phyloP scores from a whole-genome alignment of 805 yeast species.

The Dipodascus geniculatus region DNA sequence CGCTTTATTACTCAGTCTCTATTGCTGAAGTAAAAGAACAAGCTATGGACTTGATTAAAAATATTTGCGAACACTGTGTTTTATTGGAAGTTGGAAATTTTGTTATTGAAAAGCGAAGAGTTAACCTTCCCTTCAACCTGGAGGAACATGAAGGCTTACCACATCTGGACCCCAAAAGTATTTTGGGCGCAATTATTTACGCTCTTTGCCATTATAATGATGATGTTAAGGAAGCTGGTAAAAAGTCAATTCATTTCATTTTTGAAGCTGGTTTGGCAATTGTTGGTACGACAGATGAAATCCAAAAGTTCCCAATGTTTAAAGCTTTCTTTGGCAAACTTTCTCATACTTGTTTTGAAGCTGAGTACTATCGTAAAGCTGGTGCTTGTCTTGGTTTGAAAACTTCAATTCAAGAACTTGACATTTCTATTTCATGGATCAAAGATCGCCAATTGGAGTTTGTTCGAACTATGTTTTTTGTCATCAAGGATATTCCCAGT shows the following conservation, averaged over 20 bases:
- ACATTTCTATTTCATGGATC: slow-evolving; percentile 62
- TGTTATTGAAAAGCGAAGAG: slow-evolving; percentile 52
- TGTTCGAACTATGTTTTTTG: slow-evolving; percentile 77
- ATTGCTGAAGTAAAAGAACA: slow-evolving; percentile 61
- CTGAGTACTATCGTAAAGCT: slow-evolving; percentile 69
- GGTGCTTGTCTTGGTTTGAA: slow-evolving; percentile 84
- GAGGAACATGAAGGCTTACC: slow-evolving; percentile 71
- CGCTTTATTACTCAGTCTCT: slow-evolving; percentile 65
- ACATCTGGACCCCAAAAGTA: slow-evolving; percentile 52
- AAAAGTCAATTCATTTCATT: slow-evolving; percentile 50
- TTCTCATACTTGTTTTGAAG: slow-evolving; percentile 86
- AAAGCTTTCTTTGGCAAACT: slow-evolving; percentile 69
- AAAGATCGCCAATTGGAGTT: slow-evolving; percentile 71
- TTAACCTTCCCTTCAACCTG: slow-evolving; percentile 57
- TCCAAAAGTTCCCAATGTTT: slow-evolving; percentile 62
- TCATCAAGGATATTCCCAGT: slow-evolving; percentile 76
- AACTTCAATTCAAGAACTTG: slow-evolving; percentile 56
- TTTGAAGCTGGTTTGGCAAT: slow-evolving; percentile 49
- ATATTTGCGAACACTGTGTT: slow-evolving; percentile 68
- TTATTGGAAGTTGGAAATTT: slow-evolving; percentile 67
- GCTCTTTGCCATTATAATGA: slow-evolving; percentile 70
- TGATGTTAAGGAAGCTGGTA: slow-evolving; percentile 61
- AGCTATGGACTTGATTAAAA: slow-evolving; percentile 48
- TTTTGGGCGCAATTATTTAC: slow-evolving; percentile 63
- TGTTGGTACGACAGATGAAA: slow-evolving; percentile 56